phyloP scores from a whole-genome alignment of 1,139 yeast species.

The Sugiyamaella paludigena region DNA sequence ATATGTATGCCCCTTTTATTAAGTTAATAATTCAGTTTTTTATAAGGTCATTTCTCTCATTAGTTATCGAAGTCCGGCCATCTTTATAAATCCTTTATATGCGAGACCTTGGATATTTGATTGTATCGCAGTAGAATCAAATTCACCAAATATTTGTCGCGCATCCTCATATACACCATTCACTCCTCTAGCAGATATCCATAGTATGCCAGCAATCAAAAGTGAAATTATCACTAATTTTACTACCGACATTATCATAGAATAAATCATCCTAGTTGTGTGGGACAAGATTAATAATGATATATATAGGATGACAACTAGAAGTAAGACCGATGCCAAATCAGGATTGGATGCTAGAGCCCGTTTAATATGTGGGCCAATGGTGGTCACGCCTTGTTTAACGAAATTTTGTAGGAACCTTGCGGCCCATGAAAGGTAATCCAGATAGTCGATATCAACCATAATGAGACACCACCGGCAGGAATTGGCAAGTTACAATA shows the following conservation, averaged over 20 bases:
- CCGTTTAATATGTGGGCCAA: constrained; percentile 19
- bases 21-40: no score
- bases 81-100: constrained; percentile 1
- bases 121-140: constrained; percentile 10
- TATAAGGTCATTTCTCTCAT: no score
- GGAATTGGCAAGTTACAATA: background rate
- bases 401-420: constrained; percentile 7
- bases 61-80: background rate
- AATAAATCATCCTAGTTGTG: constrained; percentile 32
- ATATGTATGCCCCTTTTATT: no score
- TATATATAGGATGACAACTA: constrained; percentile 31
- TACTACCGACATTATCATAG: constrained; percentile 27
- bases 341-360: constrained; percentile 28
- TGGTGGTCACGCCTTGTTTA: constrained; percentile 12
- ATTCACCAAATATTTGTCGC: constrained; percentile 9
- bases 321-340: constrained; percentile 27
- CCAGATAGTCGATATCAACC: constrained; percentile 6
- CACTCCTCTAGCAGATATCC: constrained; percentile 30
- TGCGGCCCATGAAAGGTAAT: background rate
- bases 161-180: constrained; percentile 24
- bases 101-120: constrained; percentile 5
- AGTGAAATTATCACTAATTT: constrained; percentile 19
- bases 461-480: no score
- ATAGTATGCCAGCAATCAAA: constrained; percentile 24
- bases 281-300: constrained; percentile 32